Conservation (phyloP, 495 filamentous ascomycete species). For the Diplogelasinospora grovesii region DNA sequence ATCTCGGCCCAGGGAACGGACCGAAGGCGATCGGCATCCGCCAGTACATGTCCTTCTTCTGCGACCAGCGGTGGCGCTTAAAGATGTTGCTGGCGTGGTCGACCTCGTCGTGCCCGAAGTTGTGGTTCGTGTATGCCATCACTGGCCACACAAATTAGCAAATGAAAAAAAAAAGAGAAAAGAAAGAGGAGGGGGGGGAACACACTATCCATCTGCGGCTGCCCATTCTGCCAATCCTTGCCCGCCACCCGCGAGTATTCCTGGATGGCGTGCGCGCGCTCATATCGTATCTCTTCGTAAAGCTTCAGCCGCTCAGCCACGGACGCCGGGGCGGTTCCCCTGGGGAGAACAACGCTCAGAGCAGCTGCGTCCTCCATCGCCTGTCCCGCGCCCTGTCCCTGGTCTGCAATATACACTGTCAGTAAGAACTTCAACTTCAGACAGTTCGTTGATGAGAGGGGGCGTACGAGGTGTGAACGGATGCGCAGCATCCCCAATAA, state of each 20-base stretch:
- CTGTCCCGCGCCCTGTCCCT: slow-evolving; percentile 50
- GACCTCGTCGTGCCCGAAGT: slow-evolving; percentile 54
- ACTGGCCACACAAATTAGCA: slow-evolving; percentile 33
- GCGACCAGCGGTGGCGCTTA: slow-evolving; percentile 37
- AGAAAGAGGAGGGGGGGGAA: neutral
- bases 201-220: slow-evolving; percentile 29
- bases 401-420: slow-evolving; percentile 21
- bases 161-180: neutral
- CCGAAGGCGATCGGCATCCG: slow-evolving; percentile 52
- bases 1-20: slow-evolving; percentile 48
- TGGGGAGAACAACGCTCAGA: slow-evolving; percentile 45
- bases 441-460: neutral
- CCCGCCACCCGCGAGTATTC: slow-evolving; percentile 44
- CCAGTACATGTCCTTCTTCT: slow-evolving; percentile 39
- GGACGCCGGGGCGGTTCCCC: slow-evolving; percentile 30
- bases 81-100: slow-evolving; percentile 47
- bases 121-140: slow-evolving; percentile 44
- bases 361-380: slow-evolving; percentile 57
- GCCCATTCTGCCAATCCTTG: slow-evolving; percentile 28
- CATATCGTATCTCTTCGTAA: slow-evolving; percentile 48
- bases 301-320: slow-evolving; percentile 43
- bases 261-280: slow-evolving; percentile 50
- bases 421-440: no score
- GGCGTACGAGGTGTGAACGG: slow-evolving; percentile 46
- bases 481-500: slow-evolving; percentile 59